Evolutionary conservation across 805 yeast genomes (phyloP).

Genomic region (Dipodascopsis uninucleata): DNA sequence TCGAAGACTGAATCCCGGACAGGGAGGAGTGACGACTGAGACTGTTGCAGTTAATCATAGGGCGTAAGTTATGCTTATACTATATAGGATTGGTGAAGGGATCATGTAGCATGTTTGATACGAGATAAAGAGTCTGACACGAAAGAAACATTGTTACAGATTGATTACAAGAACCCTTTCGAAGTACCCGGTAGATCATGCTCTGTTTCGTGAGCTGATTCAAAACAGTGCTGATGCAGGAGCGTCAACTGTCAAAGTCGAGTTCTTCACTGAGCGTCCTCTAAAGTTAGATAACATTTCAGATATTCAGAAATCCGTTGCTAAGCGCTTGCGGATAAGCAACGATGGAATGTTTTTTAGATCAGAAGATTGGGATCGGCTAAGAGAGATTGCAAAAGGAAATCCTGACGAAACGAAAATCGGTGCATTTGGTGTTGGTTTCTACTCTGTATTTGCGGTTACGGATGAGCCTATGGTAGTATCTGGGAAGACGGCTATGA

Average conservation of each 20-base stretch:
- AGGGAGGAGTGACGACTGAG: conserved; percentile 17
- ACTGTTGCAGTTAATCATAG: conserved; percentile 42
- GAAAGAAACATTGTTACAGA: conserved; percentile 13
- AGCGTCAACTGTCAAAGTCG: conserved; percentile 36
- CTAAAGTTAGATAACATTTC: conserved; percentile 22
- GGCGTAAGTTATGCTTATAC: conserved; percentile 31
- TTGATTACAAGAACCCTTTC: conserved; percentile 42
- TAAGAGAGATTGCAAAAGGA: conserved; percentile 42
- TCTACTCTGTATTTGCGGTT: conserved; percentile 74
- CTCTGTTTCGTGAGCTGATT: conserved; percentile 40
- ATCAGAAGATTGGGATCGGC: conserved; percentile 40
- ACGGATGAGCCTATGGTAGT: conserved; percentile 74
- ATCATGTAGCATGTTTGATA: conserved; percentile 1
- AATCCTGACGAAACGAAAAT: conserved; percentile 44
- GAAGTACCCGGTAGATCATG: conserved; percentile 44
- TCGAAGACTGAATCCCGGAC: conserved; percentile 14
- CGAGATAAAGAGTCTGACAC: not conserved
- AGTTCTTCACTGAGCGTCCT: conserved; percentile 29
- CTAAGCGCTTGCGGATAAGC: conserved; percentile 34
- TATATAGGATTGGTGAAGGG: not conserved
- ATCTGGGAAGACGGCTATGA: conserved; percentile 39
- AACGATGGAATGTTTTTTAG: conserved; percentile 39
- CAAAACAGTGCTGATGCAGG: conserved; percentile 43
- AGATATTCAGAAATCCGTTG: conserved; percentile 25
- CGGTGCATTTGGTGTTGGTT: conserved; percentile 47